Evolutionary conservation across 441 rosid species (phyloP).

Genomic region (Pelargonium myrrhifolium): DNA sequence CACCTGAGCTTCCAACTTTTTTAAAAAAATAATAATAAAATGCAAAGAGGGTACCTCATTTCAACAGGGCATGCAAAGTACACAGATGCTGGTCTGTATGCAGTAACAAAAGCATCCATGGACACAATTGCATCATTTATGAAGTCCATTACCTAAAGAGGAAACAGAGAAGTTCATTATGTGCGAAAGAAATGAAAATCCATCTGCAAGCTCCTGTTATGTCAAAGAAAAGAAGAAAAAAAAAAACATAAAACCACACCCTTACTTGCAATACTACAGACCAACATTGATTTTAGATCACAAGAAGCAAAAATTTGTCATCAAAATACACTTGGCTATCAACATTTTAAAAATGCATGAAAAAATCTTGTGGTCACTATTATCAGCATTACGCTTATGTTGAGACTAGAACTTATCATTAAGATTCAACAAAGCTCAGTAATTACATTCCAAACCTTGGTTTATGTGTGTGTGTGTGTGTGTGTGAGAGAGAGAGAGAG

Average conservation of each 20-base stretch:
- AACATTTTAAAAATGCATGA: too few species aligned
- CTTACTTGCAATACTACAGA: background rate
- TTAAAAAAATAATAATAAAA: constrained; percentile 13
- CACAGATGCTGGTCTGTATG: constrained; percentile 62
- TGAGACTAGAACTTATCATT: too few species aligned
- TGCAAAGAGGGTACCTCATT: constrained; percentile 43
- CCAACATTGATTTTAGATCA: background rate
- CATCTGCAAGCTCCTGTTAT: background rate
- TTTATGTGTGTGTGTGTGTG: too few species aligned
- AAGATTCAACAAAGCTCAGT: too few species aligned
- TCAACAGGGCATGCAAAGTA: constrained; percentile 64
- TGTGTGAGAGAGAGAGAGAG: too few species aligned
- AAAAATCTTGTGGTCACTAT: too few species aligned
- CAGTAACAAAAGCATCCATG: constrained; percentile 70
- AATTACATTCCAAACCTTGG: too few species aligned
- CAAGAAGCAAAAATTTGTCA: background rate
- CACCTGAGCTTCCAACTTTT: constrained; percentile 8
- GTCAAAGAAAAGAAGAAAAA: background rate
- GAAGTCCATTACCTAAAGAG: constrained; percentile 75
- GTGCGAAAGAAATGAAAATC: background rate
- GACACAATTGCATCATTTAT: constrained; percentile 90
- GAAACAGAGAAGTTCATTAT: background rate
- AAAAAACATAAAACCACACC: background rate
- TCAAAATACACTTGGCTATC: background rate
- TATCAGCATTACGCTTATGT: too few species aligned